Conservation (phyloP, 495 filamentous ascomycete species). For the Delitschia confertaspora region DNA sequence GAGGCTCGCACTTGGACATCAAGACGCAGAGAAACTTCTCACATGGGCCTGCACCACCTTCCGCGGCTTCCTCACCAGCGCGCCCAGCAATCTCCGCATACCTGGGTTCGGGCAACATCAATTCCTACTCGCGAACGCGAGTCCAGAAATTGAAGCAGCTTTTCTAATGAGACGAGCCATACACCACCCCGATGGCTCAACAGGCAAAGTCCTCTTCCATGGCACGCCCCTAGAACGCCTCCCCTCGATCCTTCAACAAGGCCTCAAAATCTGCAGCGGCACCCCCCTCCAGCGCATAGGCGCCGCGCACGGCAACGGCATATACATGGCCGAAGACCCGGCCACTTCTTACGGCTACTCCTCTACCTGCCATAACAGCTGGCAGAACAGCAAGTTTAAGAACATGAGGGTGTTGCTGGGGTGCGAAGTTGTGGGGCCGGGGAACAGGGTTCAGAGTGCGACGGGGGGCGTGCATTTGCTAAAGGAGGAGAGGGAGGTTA, state of each 20-base stretch:
- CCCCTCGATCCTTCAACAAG: constrained; percentile 29
- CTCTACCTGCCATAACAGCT: constrained; percentile 8
- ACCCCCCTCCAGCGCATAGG: constrained; percentile 30
- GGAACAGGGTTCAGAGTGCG: constrained; percentile 10
- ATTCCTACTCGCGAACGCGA: constrained; percentile 32
- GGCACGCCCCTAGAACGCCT: constrained; percentile 32
- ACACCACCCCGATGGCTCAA: constrained; percentile 1
- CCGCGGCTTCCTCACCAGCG: constrained; percentile 31
- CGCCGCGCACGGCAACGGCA: constrained; percentile 30
- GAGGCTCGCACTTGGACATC: constrained; percentile 4
- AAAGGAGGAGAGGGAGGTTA: constrained; percentile 23
- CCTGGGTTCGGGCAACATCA: constrained; percentile 30
- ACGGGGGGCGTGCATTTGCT: constrained; percentile 26
- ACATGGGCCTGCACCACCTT: constrained; percentile 29
- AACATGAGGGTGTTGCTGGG: constrained; percentile 29
- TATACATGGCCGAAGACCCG: constrained; percentile 34
- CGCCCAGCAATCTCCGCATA: constrained; percentile 23
- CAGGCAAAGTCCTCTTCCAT: constrained; percentile 34
- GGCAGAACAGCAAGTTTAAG: constrained; percentile 24
- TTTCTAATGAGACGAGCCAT: constrained; percentile 16
- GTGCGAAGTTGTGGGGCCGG: constrained; percentile 28
- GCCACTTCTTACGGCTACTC: constrained; percentile 24
- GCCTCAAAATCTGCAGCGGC: constrained; percentile 24
- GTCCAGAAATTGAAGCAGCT: constrained; percentile 23
- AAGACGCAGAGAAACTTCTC: constrained; percentile 20